Base-by-base conservation (phyloP, 495 filamentous ascomycete genomes). In the Lasiosphaeria miniovina region DNA sequence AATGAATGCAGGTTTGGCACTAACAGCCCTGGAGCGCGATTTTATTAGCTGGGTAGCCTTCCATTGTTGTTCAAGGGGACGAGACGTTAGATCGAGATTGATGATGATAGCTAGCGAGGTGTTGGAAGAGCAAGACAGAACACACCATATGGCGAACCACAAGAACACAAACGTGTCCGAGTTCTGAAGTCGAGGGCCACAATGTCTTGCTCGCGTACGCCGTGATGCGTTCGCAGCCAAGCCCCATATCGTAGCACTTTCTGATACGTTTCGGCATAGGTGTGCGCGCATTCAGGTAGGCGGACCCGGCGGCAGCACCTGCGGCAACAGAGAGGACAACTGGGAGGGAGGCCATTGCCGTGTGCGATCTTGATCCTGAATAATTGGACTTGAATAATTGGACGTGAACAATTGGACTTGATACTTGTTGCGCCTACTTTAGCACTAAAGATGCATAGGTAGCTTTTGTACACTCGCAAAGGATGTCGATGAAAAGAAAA, bases 181-280 rank as follows among this genome's bases (percentile, higher is more conserved):
- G 66, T 98, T 98, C 77, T 88, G 87, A 61, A 87, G 71, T 96
- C 84, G 68, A 98, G 79, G 0, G 93, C 93, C 3, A 98, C 89
- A 38, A 98, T 82, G 55, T 97, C 91, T 59, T 82, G 80, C 24
- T 82, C 77, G 57, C 84, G 83, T 43, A 97, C 80, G 4, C 78
- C 79, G 54, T 88, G 81, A 6, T 68, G 77, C 12, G 80, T 82
- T 68, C 87, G 87, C 55, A 97, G 76, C 89, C 89, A 97, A 35
- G 87, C 80, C 24, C 90, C 93, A 63, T 93, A 95, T 52, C 84
- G 86, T 36, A 96, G 76, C 0, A 80, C 82, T 6, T 72, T 82
- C 31, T 90, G 76, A 71, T 98, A 95, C 1, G 84, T 79, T 65
- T 95, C 82, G 36, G 82, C 82, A 71, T 87, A 96, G 5, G 88